Evolutionary conservation across 768 basidiomycete species (phyloP).

Genomic region (Udeniomyces megalosporus): DNA sequence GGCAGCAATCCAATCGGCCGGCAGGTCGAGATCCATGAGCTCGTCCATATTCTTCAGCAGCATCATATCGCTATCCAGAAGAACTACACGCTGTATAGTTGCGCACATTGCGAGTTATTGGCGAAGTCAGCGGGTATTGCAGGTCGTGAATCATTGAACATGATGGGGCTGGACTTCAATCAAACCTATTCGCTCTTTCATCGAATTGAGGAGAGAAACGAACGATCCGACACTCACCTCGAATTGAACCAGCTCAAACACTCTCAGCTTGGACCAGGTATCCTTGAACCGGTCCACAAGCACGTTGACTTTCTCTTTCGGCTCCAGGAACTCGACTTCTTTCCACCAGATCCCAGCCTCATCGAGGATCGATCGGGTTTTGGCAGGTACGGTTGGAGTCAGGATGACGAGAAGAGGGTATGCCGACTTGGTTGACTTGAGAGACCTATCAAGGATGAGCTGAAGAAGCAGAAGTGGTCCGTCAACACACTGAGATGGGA

Average conservation of each 20-base stretch:
- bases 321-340: constrained; percentile 47
- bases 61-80: constrained; percentile 84
- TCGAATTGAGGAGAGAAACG: too few relatives aligned
- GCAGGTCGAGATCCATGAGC: constrained; percentile 36
- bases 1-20: constrained; percentile 62
- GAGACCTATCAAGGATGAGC: constrained; percentile 36
- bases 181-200: not conserved
- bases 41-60: constrained; percentile 68
- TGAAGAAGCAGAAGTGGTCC: not conserved
- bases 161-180: not conserved
- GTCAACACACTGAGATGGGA: too few relatives aligned
- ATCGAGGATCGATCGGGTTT: constrained; percentile 39
- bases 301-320: constrained; percentile 28
- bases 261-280: constrained; percentile 46
- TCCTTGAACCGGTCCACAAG: constrained; percentile 37
- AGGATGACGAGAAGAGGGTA: constrained; percentile 72
- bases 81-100: constrained; percentile 38
- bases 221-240: constrained; percentile 24
- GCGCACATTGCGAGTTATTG: not conserved
- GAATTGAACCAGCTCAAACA: constrained; percentile 30
- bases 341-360: constrained; percentile 40
- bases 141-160: not conserved
- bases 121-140: not conserved
- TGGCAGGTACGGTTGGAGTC: constrained; percentile 41
- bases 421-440: constrained; percentile 40